Percentiles rank a stretch among this genome's conserved stretches.
Evolutionary conservation across 116 monocot species (phyloP).

Genomic region (Iris pallida): DNA sequence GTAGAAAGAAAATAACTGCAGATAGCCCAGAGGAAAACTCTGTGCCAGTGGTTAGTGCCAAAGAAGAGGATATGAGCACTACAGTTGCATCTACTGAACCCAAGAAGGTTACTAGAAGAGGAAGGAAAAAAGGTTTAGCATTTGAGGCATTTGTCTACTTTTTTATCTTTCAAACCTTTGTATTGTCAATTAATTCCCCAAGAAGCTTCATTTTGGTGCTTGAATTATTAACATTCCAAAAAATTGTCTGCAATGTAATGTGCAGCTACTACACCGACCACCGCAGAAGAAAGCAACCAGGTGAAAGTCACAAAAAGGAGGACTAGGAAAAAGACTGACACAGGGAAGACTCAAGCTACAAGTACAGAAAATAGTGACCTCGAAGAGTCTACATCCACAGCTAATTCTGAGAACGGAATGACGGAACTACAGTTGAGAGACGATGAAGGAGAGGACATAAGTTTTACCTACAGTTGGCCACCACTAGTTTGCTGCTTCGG

Average conservation of each 20-base stretch:
- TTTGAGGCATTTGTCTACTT: background rate
- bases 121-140: constrained; percentile 48
- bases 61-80: too few relatives aligned
- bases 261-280: constrained; percentile 31
- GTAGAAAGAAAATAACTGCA: constrained; percentile 45
- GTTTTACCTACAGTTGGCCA: constrained; percentile 62
- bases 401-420: constrained; percentile 8
- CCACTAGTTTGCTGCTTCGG: constrained; percentile 90
- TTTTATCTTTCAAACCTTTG: background rate
- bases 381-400: constrained; percentile 7
- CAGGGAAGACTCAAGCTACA: constrained; percentile 6
- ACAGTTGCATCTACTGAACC: constrained; percentile 14
- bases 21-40: constrained; percentile 19
- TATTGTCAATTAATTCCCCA: background rate
- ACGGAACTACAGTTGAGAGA: constrained; percentile 22
- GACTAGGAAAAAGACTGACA: constrained; percentile 27
- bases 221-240: too few relatives aligned
- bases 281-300: constrained; percentile 13
- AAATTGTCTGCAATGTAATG: too few relatives aligned
- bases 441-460: constrained; percentile 45
- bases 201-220: background rate
- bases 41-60: too few relatives aligned
- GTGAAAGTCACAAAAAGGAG: constrained; percentile 41
- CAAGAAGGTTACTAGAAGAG: constrained; percentile 42
- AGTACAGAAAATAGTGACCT: constrained; percentile 10